A percentile compares a stretch with the other conserved stretches of the same genome.
Evolutionary conservation across 1,284 basidiomycete genomes (phyloP).

Genomic region (Cutaneotrichosporon cyanovorans): DNA sequence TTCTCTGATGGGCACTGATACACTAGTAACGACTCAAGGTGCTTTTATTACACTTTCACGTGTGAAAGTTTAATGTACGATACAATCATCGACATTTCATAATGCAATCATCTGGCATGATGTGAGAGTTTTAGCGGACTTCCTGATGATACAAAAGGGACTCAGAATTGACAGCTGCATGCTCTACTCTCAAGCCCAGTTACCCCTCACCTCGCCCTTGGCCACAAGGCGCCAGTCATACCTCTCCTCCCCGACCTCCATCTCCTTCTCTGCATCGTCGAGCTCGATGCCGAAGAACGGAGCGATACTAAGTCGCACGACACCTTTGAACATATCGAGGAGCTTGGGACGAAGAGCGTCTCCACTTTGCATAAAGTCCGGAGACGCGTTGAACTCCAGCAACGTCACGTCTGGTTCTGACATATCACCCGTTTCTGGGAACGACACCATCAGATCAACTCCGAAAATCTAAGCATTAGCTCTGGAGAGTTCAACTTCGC

Average conservation of each 20-base stretch:
- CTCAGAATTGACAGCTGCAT: neutral
- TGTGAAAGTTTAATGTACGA: no score
- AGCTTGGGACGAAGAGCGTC: constrained; percentile 65
- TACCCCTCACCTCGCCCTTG: constrained; percentile 35
- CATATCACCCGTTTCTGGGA: constrained; percentile 45
- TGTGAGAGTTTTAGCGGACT: no score
- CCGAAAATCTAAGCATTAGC: constrained; percentile 58
- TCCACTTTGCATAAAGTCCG: constrained; percentile 91
- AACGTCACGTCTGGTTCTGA: constrained; percentile 57
- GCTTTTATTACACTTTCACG: no score
- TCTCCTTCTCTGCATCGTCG: constrained; percentile 1
- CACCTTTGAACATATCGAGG: constrained; percentile 68
- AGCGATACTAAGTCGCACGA: constrained; percentile 60
- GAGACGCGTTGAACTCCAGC: constrained; percentile 89
- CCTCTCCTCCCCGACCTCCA: constrained; percentile 29
- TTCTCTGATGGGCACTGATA: no score
- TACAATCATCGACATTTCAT: no score
- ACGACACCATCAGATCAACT: constrained; percentile 76
- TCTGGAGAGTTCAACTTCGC: constrained; percentile 3
- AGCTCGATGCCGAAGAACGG: constrained; percentile 50
- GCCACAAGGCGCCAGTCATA: constrained; percentile 41
- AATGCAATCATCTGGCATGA: no score
- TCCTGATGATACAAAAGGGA: no score
- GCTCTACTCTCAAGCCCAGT: constrained; percentile 10
- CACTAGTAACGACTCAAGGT: no score